Percentiles rank a stretch among this genome's conserved stretches.
These are phyloP conservation scores for Aureoboletus auriporus DNA, from an alignment of 768 basidiomycete genomes.

Conservation along the genomic window DNA sequence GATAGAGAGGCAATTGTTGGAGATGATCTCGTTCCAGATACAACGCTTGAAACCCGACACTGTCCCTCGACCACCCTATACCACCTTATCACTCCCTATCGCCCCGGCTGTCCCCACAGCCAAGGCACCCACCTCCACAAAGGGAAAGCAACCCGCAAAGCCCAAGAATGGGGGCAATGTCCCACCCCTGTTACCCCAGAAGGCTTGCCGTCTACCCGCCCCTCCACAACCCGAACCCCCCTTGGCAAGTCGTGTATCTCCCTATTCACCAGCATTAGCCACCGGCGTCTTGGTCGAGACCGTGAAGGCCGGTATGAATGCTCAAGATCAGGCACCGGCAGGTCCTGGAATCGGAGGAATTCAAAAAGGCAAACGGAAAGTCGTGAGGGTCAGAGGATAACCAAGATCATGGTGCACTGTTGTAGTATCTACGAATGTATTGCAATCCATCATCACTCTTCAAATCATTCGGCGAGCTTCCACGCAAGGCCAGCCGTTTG, in stretches of 20 bases:
- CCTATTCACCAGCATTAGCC: slow-evolving; percentile 75
- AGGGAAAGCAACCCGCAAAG: slow-evolving; percentile 53
- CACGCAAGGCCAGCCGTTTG: too few relatives aligned
- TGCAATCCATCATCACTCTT: slow-evolving; percentile 1
- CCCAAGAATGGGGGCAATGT: slow-evolving; percentile 38
- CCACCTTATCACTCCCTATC: slow-evolving; percentile 28
- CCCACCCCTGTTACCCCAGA: slow-evolving; percentile 23
- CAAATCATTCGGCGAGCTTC: too few relatives aligned
- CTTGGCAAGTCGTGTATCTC: slow-evolving; percentile 68
- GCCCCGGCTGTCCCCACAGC: slow-evolving; percentile 28
- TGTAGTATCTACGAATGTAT: slow-evolving; percentile 19
- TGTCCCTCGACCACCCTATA: slow-evolving; percentile 63
- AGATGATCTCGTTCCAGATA: slow-evolving; percentile 69
- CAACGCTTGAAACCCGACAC: slow-evolving; percentile 70
- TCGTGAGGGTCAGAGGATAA: slow-evolving; percentile 67
- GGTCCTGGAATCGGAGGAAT: slow-evolving; percentile 28
- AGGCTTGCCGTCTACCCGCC: slow-evolving; percentile 49
- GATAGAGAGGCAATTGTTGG: slow-evolving; percentile 75
- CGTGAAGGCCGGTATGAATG: slow-evolving; percentile 82
- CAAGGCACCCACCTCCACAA: slow-evolving; percentile 29
- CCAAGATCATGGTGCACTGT: background rate
- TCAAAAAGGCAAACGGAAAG: slow-evolving; percentile 78
- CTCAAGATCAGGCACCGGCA: slow-evolving; percentile 46
- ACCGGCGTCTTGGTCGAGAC: slow-evolving; percentile 78
- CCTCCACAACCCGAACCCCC: slow-evolving; percentile 77